Evolutionary conservation across 1,284 basidiomycete species (phyloP).

Genomic region (Erythrobasidium hasegawianum): DNA sequence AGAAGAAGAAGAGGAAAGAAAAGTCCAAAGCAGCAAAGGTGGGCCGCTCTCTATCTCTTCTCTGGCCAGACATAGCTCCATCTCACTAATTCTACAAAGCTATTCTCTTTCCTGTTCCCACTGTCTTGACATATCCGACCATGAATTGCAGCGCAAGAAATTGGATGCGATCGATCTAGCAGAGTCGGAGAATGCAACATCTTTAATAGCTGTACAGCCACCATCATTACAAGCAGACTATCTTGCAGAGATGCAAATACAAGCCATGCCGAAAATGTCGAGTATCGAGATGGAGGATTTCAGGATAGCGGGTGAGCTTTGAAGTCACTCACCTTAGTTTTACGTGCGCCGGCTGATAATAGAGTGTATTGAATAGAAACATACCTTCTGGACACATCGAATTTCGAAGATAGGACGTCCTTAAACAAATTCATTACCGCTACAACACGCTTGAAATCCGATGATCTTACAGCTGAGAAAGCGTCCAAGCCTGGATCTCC

Average conservation of each 20-base stretch:
- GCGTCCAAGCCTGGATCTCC: constrained; percentile 62
- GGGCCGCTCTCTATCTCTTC: background rate
- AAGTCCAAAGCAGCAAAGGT: constrained; percentile 33
- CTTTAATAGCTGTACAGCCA: constrained; percentile 36
- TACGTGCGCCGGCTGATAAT: too few relatives aligned
- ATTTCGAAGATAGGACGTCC: constrained; percentile 65
- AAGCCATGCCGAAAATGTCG: constrained; percentile 62
- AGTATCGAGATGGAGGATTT: constrained; percentile 67
- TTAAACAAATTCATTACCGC: constrained; percentile 67
- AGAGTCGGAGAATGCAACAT: constrained; percentile 36
- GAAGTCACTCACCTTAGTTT: background rate
- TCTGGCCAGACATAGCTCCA: background rate
- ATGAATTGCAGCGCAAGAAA: constrained; percentile 1
- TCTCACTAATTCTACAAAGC: background rate
- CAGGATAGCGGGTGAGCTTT: constrained; percentile 63
- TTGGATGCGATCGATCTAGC: background rate
- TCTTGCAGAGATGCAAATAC: constrained; percentile 53
- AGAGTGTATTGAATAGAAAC: too few relatives aligned
- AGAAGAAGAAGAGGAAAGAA: constrained; percentile 31
- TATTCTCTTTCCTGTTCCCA: too few relatives aligned
- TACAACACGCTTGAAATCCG: constrained; percentile 42
- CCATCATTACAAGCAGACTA: constrained; percentile 36
- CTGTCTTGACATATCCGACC: too few relatives aligned
- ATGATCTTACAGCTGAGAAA: constrained; percentile 54
- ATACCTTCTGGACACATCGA: constrained; percentile 66